Percentiles rank a stretch among this genome's conserved stretches.
Evolutionary conservation across 148 eudicot species (phyloP).

Genomic region (Diospyros lotus): DNA sequence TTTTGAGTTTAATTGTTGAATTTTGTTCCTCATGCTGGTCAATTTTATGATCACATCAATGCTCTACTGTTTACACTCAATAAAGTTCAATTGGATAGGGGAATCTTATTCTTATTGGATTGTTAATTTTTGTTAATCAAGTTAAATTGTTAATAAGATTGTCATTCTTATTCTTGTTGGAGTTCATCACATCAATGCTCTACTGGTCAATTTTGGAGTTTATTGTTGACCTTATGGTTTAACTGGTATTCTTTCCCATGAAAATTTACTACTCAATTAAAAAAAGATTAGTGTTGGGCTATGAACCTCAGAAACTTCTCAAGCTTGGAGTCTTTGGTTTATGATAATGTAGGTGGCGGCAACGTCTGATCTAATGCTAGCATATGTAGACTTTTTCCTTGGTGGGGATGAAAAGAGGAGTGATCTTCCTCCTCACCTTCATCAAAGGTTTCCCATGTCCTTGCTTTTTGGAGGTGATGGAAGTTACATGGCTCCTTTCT

Average conservation of each 20-base stretch:
- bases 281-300: background rate
- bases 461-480: constrained; percentile 96
- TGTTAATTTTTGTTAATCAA: too few species aligned
- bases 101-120: too few species aligned
- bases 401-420: constrained; percentile 98
- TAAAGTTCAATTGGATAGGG: too few species aligned
- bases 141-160: too few species aligned
- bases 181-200: too few species aligned
- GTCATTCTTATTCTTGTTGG: too few species aligned
- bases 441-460: constrained; percentile 80
- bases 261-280: background rate
- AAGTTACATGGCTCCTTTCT: constrained; percentile 90
- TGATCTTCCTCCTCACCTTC: constrained; percentile 91
- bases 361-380: constrained; percentile 93
- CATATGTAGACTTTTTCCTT: constrained; percentile 86
- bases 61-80: too few species aligned
- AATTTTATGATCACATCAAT: too few species aligned
- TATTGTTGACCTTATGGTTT: background rate
- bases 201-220: background rate
- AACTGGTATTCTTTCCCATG: background rate
- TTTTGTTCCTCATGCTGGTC: too few species aligned
- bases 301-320: background rate
- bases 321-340: constrained; percentile 1
- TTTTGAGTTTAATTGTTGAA: too few species aligned
- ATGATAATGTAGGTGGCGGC: constrained; percentile 69